Base-by-base conservation (phyloP, 176 grass and related monocot genomes). In the Carex parvula region DNA sequence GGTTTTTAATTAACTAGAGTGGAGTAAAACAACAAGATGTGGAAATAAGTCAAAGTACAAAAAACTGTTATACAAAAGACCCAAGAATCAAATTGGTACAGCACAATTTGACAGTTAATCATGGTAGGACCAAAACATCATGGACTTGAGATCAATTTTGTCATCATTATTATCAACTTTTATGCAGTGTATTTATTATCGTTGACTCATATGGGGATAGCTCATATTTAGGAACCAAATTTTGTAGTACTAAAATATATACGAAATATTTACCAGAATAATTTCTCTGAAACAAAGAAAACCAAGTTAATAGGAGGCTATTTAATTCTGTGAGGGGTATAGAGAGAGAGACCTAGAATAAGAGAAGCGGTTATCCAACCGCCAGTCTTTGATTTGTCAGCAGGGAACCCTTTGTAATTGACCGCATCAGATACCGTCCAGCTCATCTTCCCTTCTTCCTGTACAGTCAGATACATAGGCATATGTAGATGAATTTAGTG, bases 301-400 rank as follows among this genome's bases (percentile, higher is more conserved):
- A 39, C n/a, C 16, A 57, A 65, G 24, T 24, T 33, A 70, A 66
- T 32, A 62, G 29, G 10, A 57, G 41, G 20, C 0, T 17, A 16
- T n/a, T 56, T 58, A 50, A 18, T 64, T 52, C 22, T 29, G 22
- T 64, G 9, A 30, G 2, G 58, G 61, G 44, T 13, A 76, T 37
- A 54, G 1, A 37, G 26, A 50, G 10, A 35, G 48, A 64, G 62
- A 90, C 89, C 94, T 81, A 97, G 90, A 2, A 90, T 87, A 6
- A 86, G 86, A 81, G 90, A 90, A 26, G 92, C 94, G 80, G 88
- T 65, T 29, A 89, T 80, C 94, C 94, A 97, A 48, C 94, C 90
- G 21, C 94, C 94, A 20, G 94, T 97, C 64, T 50, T 86, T 10
- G 94, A 89, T 85, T 83, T 88, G 42, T 92, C 85, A 5, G 90